Base-by-base conservation (phyloP, 2,329 filamentous ascomycete species). In the Fusarium ramigenum region DNA sequence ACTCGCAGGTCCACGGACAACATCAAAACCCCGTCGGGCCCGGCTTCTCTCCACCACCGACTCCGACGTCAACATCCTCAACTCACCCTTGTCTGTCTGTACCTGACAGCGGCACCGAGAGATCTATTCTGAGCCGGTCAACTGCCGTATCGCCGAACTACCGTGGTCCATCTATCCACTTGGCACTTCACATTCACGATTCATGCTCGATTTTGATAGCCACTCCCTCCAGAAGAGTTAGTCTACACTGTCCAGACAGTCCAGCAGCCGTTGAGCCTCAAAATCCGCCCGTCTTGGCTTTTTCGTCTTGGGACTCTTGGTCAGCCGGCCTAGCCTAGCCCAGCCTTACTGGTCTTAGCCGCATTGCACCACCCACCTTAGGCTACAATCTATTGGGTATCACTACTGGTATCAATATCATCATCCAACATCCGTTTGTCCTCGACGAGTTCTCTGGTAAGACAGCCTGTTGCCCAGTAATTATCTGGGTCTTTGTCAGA, bases 11-110 rank as follows among this genome's bases (percentile, higher is more conserved):
- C 54, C 54, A n/a, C 60, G 60, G 60, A 60, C 42, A 42, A 44
- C 19, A 42, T 34, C 57, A 69, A 70, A 71, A 62, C 56, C 54
- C 68, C 68, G 66, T 69, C 70, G 56, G 69, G 39, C 42, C 70
- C 70, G 70, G 70, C 44, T 40, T 49, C 60, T 60, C 50, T 57
- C 61, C 53, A 73, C 32, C 58, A 44, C 66, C 70, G 66, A 70
- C 28, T n/a, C 65, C 65, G 65, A 68, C 49, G 25, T 42, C 64
- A 44, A 44, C 54, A 53, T 69, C 66, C 46, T 60, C 58, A 61
- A 54, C 46, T 46, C 66, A 73, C 49, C 70, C 70, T 73, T 57
- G 70, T 62, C 53, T 52, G 56, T 47, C 53, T 52, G 56, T 63
- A 36, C 67, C 67, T 70, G 66, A 60, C 66, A 60, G 53, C 42